Percentiles rank a stretch among this genome's conserved stretches.
These are phyloP conservation scores for Coemansia nantahalensis DNA, from an alignment of 192 early-diverging fungal species.

Conservation along the genomic window DNA sequence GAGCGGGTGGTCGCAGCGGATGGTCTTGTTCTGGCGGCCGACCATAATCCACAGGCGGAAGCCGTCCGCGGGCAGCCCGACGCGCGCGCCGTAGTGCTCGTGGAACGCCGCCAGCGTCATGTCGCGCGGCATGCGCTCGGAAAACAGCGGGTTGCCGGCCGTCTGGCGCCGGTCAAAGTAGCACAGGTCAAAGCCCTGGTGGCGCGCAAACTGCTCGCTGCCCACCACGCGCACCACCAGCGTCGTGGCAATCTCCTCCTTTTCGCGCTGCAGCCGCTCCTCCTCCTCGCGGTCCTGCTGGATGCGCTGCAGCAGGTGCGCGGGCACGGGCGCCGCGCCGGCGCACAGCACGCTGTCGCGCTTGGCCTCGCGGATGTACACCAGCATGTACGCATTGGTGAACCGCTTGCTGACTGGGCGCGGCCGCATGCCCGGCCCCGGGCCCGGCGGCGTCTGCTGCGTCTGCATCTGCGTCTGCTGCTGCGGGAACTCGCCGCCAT, in stretches of 20 bases:
- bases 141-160: constrained; percentile 30
- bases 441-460: constrained; percentile 1
- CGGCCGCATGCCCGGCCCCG: constrained; percentile 41
- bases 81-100: constrained; percentile 46
- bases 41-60: constrained; percentile 86
- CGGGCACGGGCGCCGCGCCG: constrained; percentile 71
- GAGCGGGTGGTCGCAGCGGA: constrained; percentile 74
- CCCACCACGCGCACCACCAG: constrained; percentile 57
- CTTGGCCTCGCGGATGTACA: constrained; percentile 85
- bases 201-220: constrained; percentile 63
- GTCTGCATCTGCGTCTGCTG: constrained; percentile 5
- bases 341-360: constrained; percentile 70
- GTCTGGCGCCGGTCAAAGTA: constrained; percentile 61
- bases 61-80: constrained; percentile 50
- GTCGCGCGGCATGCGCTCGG: constrained; percentile 31
- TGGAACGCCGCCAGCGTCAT: constrained; percentile 53
- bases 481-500: constrained; percentile 71
- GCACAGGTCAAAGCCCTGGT: constrained; percentile 87
- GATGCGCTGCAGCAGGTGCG: constrained; percentile 68
- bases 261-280: constrained; percentile 65
- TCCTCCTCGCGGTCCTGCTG: constrained; percentile 60
- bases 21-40: constrained; percentile 87
- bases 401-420: constrained; percentile 66
- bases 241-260: constrained; percentile 61
- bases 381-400: constrained; percentile 99